These are phyloP conservation scores for Solanum verrucosum DNA, from an alignment of 257 asterid species.

Conservation along the genomic window DNA sequence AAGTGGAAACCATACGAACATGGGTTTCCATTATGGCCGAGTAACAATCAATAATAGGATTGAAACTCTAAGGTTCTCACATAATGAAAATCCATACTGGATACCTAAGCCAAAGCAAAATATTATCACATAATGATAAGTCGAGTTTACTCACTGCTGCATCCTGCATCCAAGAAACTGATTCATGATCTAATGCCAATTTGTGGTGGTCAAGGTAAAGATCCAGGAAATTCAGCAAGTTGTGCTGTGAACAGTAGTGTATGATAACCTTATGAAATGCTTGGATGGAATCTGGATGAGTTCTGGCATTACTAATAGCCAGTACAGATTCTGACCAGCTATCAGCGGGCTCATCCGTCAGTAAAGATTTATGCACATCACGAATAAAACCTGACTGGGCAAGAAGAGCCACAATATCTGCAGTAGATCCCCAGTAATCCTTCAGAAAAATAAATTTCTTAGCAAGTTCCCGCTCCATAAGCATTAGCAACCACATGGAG, in stretches of 20 bases:
- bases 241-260: conserved; percentile 62
- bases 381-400: conserved; percentile 72
- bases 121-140: background rate
- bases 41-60: background rate
- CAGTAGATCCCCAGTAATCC: conserved; percentile 65
- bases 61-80: background rate
- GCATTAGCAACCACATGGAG: conserved; percentile 67
- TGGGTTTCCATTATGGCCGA: background rate
- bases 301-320: conserved; percentile 39
- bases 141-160: conserved; percentile 58
- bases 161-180: conserved; percentile 57
- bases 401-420: conserved; percentile 65
- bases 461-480: conserved; percentile 84
- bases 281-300: conserved; percentile 45
- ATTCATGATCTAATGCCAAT: conserved; percentile 55
- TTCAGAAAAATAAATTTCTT: conserved; percentile 55
- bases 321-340: conserved; percentile 44
- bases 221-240: conserved; percentile 83
- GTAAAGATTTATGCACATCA: conserved; percentile 24
- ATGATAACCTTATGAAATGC: conserved; percentile 79
- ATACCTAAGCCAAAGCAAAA: background rate
- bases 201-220: conserved; percentile 81
- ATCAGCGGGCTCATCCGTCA: conserved; percentile 34
- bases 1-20: background rate
- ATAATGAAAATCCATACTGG: background rate